Base-by-base conservation (phyloP, 2,329 filamentous ascomycete genomes). In the Aureobasidium sp. region DNA sequence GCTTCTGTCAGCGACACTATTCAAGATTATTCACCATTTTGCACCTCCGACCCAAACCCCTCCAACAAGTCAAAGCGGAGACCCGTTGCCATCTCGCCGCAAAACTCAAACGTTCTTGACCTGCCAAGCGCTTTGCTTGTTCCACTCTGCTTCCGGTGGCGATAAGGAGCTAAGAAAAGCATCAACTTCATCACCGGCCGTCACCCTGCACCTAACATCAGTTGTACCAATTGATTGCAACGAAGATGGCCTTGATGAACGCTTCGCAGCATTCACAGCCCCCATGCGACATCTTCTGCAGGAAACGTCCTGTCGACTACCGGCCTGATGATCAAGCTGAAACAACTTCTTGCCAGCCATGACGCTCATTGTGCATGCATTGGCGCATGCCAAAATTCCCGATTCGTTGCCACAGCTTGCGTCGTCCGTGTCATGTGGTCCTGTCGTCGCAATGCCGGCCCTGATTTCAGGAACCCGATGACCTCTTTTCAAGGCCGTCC, bases 51-150 rank as follows among this genome's bases (percentile, higher is more conserved):
- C n/a, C 17, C n/a, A 26, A 58, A 46, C 9, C 34, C 34, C 37
- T 46, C 29, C 20, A 57, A 23, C 20, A 57, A 23, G 23, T 20
- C 41, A 58, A 26, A 58, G 55, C 55, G 55, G 55, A 58, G 55
- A 58, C 41, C 55, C 55, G 55, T 58, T 58, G 56, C 44, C 56
- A 46, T 42, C 41, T 44, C 41, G 51, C 51, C 37, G 51, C 51
- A 55, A 58, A 50, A 41, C 56, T 60, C 56, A 51, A 60, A 60
- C 56, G n/a, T 42, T 23, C 23, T 8, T 23, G 27, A n/a, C 42
- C 29, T 46, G 36, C 47, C 47, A 48, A 34, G 56, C 56, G 37
- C 56, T 36, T 41, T 39, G 20, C 56, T 32, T 34, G 44, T 60
- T 51, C 34, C 56, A 46, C 42, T 42, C 36, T 50, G 44, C n/a